Conservation (phyloP, 306 rosid genomes). For the Sphenostylis stenocarpa region DNA sequence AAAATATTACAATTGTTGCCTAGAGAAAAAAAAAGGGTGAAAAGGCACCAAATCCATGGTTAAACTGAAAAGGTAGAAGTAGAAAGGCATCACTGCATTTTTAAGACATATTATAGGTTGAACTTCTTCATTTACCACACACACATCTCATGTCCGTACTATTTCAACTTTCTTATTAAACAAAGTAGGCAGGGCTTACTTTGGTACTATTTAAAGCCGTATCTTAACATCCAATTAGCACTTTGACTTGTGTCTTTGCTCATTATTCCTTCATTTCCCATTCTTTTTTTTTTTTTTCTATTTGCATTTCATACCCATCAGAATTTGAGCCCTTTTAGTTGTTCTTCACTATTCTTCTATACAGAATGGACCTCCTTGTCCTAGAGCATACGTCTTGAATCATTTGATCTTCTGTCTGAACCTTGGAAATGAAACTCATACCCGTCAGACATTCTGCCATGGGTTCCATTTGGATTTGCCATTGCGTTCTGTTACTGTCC, state of each 20-base stretch:
- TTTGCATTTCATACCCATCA: not conserved
- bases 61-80: slow-evolving; percentile 37
- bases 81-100: slow-evolving; percentile 20
- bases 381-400: slow-evolving; percentile 29
- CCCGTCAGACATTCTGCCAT: slow-evolving; percentile 32
- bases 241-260: slow-evolving; percentile 28
- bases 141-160: not conserved
- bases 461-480: slow-evolving; percentile 50
- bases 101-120: slow-evolving; percentile 24
- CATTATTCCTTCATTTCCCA: slow-evolving; percentile 29
- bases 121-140: slow-evolving; percentile 22
- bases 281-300: slow-evolving; percentile 32
- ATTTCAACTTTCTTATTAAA: slow-evolving; percentile 22
- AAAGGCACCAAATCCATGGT: slow-evolving; percentile 32
- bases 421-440: slow-evolving; percentile 38
- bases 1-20: slow-evolving; percentile 35
- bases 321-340: slow-evolving; percentile 17
- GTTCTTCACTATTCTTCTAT: slow-evolving; percentile 28
- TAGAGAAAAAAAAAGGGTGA: slow-evolving; percentile 27
- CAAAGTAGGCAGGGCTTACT: slow-evolving; percentile 42
- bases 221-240: slow-evolving; percentile 30
- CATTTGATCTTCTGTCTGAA: slow-evolving; percentile 33
- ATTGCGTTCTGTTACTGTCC: slow-evolving; percentile 46
- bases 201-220: slow-evolving; percentile 51
- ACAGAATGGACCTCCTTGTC: slow-evolving; percentile 34